Evolutionary conservation across 495 filamentous ascomycete species (phyloP), one percentile per base, ranked within the genome.

Genomic region (Thermothielavioides terrestris): DNA sequence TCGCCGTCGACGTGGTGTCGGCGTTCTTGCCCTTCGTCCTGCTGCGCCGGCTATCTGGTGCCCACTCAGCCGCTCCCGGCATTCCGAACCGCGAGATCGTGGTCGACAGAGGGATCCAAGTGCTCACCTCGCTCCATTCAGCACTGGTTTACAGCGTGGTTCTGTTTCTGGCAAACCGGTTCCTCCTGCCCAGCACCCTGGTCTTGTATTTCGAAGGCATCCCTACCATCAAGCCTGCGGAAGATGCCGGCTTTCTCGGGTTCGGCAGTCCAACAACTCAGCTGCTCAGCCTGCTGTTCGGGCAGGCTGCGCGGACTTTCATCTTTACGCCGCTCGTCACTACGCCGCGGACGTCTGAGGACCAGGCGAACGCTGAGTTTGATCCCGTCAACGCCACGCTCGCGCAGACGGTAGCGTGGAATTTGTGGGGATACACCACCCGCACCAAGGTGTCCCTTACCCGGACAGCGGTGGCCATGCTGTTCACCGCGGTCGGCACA

Each of bases 281-380:
- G 39, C 36, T 55, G 4, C 53, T 66, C 27, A 50, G 56, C 39
- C 54, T 77, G 10, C 53, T 69, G 23, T 66, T 75, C n/a, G 89
- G 89, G 8, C 72, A 77, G 50, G 84, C 86, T 1, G 81, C 82
- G 21, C 73, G 77, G 37, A 73, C 74, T 39, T 88, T 94, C 62
- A 77, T 95, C 47, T 90, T 94, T 60, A 81, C 80, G 25, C 86
- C 80, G 12, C 63, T 81, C 53, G 79, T 79, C 11, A 69, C 76
- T 2, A 76, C 76, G 3, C 71, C 67, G 20, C 59, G 58, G 14
- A 62, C 69, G 6, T 49, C 60, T 12, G 53, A 60, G 26, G 60
- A 72, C 40, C 68, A 70, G 42, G 50, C 62, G 42, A 46, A 60
- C 35, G 54, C 48, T 14, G 55, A 67, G 11, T 81, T 79, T 55